Evolutionary conservation across 2,329 filamentous ascomycete genomes (phyloP).

Genomic region (Fusarium concolor): DNA sequence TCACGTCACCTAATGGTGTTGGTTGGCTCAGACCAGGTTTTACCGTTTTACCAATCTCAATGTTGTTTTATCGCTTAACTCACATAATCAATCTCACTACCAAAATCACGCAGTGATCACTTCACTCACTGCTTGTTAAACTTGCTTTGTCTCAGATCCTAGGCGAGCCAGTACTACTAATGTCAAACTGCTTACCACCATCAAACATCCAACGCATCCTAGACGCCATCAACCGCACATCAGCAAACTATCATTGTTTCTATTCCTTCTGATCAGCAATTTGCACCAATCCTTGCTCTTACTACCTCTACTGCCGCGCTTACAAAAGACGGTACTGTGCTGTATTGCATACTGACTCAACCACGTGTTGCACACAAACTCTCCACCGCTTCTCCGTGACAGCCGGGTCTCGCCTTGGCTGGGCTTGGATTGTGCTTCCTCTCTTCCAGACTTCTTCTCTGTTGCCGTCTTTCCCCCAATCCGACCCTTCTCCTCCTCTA

Average conservation of each 20-base stretch:
- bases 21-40: slow-evolving; percentile 29
- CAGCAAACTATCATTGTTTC: slow-evolving; percentile 22
- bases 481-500: slow-evolving; percentile 3
- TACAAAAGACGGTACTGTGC: slow-evolving; percentile 8
- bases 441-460: slow-evolving; percentile 6
- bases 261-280: slow-evolving; percentile 30
- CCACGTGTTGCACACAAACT: slow-evolving; percentile 40
- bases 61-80: slow-evolving; percentile 24
- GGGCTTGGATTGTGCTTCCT: slow-evolving; percentile 21
- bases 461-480: not conserved
- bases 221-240: slow-evolving; percentile 16
- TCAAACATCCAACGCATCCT: not conserved
- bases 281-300: slow-evolving; percentile 30
- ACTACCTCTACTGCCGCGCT: not conserved
- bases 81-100: slow-evolving; percentile 11
- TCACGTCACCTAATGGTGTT: slow-evolving; percentile 18
- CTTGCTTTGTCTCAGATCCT: slow-evolving; percentile 12
- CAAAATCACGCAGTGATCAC: not conserved
- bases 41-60: not conserved
- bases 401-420: slow-evolving; percentile 34
- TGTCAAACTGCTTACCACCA: slow-evolving; percentile 22
- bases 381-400: slow-evolving; percentile 34
- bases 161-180: slow-evolving; percentile 19
- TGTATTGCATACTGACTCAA: slow-evolving; percentile 34
- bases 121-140: slow-evolving; percentile 6